These are phyloP conservation scores for Kwoniella newhampshirensis DNA, from an alignment of 768 basidiomycete genomes.

Conservation along the genomic window DNA sequence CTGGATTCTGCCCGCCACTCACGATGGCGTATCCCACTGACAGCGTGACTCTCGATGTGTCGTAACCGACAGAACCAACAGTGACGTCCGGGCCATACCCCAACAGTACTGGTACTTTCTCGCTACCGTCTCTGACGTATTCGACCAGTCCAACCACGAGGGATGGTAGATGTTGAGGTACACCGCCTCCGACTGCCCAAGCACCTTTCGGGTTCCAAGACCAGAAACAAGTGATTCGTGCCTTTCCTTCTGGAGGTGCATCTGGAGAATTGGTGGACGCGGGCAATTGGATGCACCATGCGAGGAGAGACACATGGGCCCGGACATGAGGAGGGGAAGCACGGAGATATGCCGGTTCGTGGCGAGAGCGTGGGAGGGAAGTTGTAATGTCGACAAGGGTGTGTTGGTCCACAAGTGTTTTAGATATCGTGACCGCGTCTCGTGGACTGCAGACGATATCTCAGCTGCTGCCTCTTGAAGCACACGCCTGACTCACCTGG, in stretches of 20 bases:
- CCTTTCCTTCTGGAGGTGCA: conserved; percentile 34
- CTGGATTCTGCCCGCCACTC: conserved; percentile 63
- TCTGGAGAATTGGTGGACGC: conserved; percentile 51
- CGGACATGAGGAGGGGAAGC: conserved; percentile 90
- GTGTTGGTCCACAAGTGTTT: conserved; percentile 73
- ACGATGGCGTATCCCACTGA: conserved; percentile 80
- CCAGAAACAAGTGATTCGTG: conserved; percentile 86
- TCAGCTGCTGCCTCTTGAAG: neutral
- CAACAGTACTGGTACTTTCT: conserved; percentile 69
- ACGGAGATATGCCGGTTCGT: conserved; percentile 86
- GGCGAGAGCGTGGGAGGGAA: conserved; percentile 83
- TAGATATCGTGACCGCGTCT: conserved; percentile 90
- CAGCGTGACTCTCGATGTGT: conserved; percentile 77
- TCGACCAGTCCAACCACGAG: conserved; percentile 80
- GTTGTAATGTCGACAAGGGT: conserved; percentile 88
- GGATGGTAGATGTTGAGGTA: conserved; percentile 79
- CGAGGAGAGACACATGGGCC: conserved; percentile 80
- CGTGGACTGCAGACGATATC: conserved; percentile 64
- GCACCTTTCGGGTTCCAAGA: conserved; percentile 86
- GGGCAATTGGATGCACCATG: conserved; percentile 81
- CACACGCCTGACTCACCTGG: conserved; percentile 65
- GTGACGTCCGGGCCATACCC: conserved; percentile 80
- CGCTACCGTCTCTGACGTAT: conserved; percentile 72
- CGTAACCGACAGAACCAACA: conserved; percentile 75
- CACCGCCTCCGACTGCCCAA: conserved; percentile 73